Conservation (phyloP, 2,329 filamentous ascomycete species). For the Xylaria hypoxylon region DNA sequence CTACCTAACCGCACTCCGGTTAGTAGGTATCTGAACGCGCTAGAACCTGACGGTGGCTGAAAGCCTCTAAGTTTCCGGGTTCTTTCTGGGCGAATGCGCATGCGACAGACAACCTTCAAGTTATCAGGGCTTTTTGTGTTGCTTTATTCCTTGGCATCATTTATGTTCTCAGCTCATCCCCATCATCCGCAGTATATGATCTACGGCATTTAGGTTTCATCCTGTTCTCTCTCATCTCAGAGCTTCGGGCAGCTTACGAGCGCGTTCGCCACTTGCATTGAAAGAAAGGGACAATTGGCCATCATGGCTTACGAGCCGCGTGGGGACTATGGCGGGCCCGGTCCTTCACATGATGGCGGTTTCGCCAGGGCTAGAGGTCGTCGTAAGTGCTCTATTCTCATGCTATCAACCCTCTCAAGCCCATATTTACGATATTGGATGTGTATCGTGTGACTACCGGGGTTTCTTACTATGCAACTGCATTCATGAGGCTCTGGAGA, state of each 20-base stretch:
- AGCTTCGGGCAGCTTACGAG: background rate
- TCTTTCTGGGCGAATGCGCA: slow-evolving; percentile 8
- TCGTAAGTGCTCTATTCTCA: slow-evolving; percentile 56
- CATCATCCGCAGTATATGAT: background rate
- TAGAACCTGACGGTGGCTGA: slow-evolving; percentile 32
- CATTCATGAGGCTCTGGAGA: background rate
- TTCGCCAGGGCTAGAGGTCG: slow-evolving; percentile 64
- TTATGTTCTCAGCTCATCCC: background rate
- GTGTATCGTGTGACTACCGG: background rate
- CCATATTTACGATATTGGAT: background rate
- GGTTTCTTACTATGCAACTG: background rate
- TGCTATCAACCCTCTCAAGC: background rate
- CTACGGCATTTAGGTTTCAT: background rate
- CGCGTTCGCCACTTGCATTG: slow-evolving; percentile 10
- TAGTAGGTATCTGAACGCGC: slow-evolving; percentile 13
- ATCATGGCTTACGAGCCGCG: slow-evolving; percentile 67
- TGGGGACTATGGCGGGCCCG: slow-evolving; percentile 59
- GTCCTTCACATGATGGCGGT: slow-evolving; percentile 54
- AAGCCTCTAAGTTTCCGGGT: slow-evolving; percentile 20
- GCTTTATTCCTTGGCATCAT: slow-evolving; percentile 16
- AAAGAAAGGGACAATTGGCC: slow-evolving; percentile 5
- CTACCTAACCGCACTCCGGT: slow-evolving; percentile 7
- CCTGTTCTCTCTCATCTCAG: background rate
- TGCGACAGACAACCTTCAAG: slow-evolving; percentile 27
- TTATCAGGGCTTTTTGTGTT: slow-evolving; percentile 6